Base-by-base conservation (phyloP, 2,329 filamentous ascomycete species). In the Trichoderma lentiforme region DNA sequence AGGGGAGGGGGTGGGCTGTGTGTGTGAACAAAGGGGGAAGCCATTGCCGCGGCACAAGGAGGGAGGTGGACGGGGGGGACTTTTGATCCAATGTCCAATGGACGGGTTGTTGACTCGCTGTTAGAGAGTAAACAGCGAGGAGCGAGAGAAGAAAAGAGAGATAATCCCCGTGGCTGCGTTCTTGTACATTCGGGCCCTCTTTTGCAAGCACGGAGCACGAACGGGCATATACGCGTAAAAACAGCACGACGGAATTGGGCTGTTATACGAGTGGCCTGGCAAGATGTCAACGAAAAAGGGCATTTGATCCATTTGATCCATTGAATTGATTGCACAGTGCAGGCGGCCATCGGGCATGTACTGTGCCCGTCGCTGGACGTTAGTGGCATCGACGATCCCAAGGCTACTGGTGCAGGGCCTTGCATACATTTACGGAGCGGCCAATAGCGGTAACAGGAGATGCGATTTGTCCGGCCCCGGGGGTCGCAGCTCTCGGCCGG, bases 321-420 rank as follows among this genome's bases (percentile, higher is more conserved):
- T 36, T 39, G 15, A 18, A 18, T 21, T 21, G 6, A 21, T 0
- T 21, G 43, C 43, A 51, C 43, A 51, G 43, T 51, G 43, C 43
- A 8, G 8, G 43, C n/a, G 9, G 43, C 4, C 43, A 12, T 51
- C 43, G 43, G 43, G 43, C 43, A 51, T 51, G n/a, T 21, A 51
- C 43, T 51, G 43, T 51, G 43, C 43, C 21, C 9, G 43, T 51
- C n/a, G n/a, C 43, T 51, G 43, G 43, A 51, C n/a, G 8, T 43
- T 65, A 47, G 62, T 65, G 30, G 62, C 62, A 53, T 65, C 62
- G 62, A 53, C 39, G 62, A 65, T 65, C 62, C 62, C 43, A 24
- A 65, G 43, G 62, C 28, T 26, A 53, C 62, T 51, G 43, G 43
- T 24, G 43, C 43, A 51, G 39, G 30, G 36, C 39, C 36, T 53